Evolutionary conservation across 2,329 filamentous ascomycete genomes (phyloP), one percentile per base, ranked within the genome.

Genomic region (Periglandula ipomoeae): DNA sequence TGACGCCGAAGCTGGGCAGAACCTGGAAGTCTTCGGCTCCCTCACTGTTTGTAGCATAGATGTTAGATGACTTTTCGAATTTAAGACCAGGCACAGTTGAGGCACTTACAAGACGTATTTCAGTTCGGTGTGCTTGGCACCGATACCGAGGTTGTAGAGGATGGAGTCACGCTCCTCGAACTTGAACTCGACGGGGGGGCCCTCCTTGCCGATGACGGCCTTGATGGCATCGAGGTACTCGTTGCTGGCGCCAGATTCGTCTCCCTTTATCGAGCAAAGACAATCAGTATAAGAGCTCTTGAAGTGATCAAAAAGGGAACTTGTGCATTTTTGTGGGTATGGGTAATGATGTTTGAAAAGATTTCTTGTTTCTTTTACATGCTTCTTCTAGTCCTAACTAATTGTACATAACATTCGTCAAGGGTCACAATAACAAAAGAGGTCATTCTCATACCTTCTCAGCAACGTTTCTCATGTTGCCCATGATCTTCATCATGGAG

Each of bases 121-220:
- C 35, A 98, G 78, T 53, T 98, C 89, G 26, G 81, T 89, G 57
- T 87, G 83, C 76, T 95, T 96, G 56, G 91, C 90, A 50, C 93
- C 93, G 52, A 98, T 70, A 52, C 91, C 91, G 38, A 98, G 77
- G 71, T 96, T 97, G 78, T 98, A 98, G 44, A 98, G 84, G 60
- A 95, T 93, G 45, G 85, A 76, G 65, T 98, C 93, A 59, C 82
- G 84, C 63, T 97, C 90, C 55, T 84, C 82, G 63, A 89, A 97
- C 54, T 75, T 77, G 71, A 87, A 97, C 60, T 86, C 79, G 48
- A 87, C 88, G 46, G 86, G 85, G 38, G 65, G 63, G 34, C 85
- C 75, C 65, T 89, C 78, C 43, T 82, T 75, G 60, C 82, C 79
- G 71, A 90, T 84, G 27, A 87, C 85, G 58, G 78, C 75, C 61